Evolutionary conservation across 257 asterid genomes (phyloP).

Genomic region (Solanum appendiculatum): DNA sequence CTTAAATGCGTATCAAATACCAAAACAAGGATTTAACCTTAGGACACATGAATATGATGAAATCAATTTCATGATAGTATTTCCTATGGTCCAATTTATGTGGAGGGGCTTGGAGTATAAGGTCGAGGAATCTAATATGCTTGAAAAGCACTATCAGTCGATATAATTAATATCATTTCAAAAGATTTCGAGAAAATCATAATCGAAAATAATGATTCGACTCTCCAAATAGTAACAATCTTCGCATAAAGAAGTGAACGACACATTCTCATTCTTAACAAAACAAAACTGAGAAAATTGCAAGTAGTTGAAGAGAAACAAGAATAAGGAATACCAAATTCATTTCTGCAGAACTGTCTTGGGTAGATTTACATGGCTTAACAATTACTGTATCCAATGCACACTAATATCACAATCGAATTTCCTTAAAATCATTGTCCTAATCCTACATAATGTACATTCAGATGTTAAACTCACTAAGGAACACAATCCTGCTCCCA

Average conservation of each 20-base stretch:
- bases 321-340: neutral
- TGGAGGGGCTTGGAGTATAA: neutral
- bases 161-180: neutral
- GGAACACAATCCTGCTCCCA: neutral
- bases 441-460: neutral
- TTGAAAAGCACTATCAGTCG: neutral
- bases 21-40: too few relatives aligned
- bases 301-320: neutral
- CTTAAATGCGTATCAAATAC: too few relatives aligned
- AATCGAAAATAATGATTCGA: neutral
- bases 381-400: neutral
- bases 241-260: neutral
- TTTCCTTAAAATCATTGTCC: neutral
- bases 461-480: neutral
- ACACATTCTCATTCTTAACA: neutral
- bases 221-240: neutral
- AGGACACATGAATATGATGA: too few relatives aligned
- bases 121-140: neutral
- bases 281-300: neutral
- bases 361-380: neutral
- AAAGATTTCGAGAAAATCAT: neutral
- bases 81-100: neutral
- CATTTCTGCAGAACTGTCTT: neutral
- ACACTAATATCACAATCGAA: neutral
- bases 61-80: neutral